Evolutionary conservation across 1,284 basidiomycete genomes (phyloP), one percentile per base, ranked within the genome.

Genomic region (Ganoderma boninense): DNA sequence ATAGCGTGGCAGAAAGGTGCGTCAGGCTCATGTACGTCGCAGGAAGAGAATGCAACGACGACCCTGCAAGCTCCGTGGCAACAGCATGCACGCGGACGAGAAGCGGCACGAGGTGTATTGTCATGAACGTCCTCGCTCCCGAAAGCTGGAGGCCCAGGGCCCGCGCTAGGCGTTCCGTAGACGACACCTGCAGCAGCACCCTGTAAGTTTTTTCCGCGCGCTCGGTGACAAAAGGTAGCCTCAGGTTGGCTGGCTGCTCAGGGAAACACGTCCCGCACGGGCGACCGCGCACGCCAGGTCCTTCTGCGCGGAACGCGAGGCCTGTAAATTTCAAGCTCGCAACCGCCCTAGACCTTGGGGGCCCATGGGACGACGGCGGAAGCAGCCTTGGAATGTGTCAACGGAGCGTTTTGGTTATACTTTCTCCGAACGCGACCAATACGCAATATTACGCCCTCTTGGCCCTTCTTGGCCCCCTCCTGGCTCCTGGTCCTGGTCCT

Each of bases 161-260:
- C 63, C 32, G 26, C 32, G 26, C 49, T 52, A 42, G 62, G 65
- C 65, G 72, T 57, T 40, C 67, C 20, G 62, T 52, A 42, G 46
- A 62, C 54, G 54, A 18, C 54, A 57, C 62, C 61, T 52, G 49
- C 49, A 52, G 49, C 49, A 52, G 69, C 63, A 70, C 72, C 72
- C 72, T 69, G 69, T 73, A 73, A 73, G 69, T 70, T 73, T 71
- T 71, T 70, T 56, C 54, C 42, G 57, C 56, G 65, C 52, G 69
- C 49, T n/a, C 10, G 40, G 68, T 65, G 69, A 70, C 49, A 57
- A 68, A 64, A 62, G 56, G 42, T 59, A 49, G 29, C n/a, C 49
- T 26, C 46, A 67, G 56, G 61, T 49, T 49, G 66, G 57, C 46
- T 64, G 32, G 54, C 32, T 49, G 29, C 42, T 60, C 57, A 23